Percentiles rank a stretch among this genome's conserved stretches.
Evolutionary conservation across 192 early-diverging fungal species (phyloP).

Genomic region (Entrophospora sp.): DNA sequence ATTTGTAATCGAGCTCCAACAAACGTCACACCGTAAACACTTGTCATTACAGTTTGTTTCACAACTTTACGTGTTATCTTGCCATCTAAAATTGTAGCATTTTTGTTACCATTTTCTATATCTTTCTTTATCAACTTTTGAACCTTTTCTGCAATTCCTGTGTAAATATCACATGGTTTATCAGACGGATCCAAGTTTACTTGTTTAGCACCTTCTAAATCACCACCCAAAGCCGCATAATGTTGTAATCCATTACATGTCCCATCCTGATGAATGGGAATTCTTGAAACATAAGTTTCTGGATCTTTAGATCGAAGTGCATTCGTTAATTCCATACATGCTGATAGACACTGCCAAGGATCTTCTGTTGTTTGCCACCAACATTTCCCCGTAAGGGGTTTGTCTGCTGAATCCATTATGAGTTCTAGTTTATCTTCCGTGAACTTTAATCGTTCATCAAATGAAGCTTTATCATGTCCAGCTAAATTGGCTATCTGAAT

Average conservation of each 20-base stretch:
- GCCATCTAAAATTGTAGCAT: constrained; percentile 56
- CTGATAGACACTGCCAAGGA: constrained; percentile 90
- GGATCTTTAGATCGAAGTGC: constrained; percentile 71
- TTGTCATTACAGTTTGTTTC: constrained; percentile 99
- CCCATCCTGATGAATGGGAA: constrained; percentile 95
- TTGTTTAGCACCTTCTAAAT: constrained; percentile 72
- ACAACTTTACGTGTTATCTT: constrained; percentile 87
- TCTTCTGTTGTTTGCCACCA: constrained; percentile 90
- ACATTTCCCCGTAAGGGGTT: constrained; percentile 63
- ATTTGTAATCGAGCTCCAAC: constrained; percentile 89
- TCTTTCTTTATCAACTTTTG: constrained; percentile 59
- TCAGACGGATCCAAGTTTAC: constrained; percentile 84
- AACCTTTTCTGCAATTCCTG: constrained; percentile 76
- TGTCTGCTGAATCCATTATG: constrained; percentile 74
- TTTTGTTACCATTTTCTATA: constrained; percentile 46
- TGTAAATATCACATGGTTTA: constrained; percentile 86
- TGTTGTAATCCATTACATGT: constrained; percentile 98
- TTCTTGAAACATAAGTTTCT: constrained; percentile 51
- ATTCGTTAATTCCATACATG: constrained; percentile 74
- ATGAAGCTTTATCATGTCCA: constrained; percentile 88
- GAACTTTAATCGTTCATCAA: constrained; percentile 71
- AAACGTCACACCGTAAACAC: constrained; percentile 97
- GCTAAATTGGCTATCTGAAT: constrained; percentile 90
- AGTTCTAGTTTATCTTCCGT: constrained; percentile 67
- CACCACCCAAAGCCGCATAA: constrained; percentile 94